Evolutionary conservation across 768 basidiomycete species (phyloP).

Genomic region (Lentinus tigrinus): DNA sequence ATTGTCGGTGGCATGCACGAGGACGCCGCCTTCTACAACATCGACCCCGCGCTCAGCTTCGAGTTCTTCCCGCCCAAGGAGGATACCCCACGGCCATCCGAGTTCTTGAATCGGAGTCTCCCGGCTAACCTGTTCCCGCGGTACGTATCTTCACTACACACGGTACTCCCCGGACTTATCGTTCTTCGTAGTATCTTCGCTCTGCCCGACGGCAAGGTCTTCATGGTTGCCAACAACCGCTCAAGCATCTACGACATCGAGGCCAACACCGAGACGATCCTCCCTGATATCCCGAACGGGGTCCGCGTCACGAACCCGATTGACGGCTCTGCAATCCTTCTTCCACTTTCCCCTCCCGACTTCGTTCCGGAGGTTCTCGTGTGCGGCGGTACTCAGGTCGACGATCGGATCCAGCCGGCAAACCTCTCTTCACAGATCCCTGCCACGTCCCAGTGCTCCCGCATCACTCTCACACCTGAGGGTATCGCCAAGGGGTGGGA

Average conservation of each 20-base stretch:
- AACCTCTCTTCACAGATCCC: conserved; percentile 69
- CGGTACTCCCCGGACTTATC: background rate
- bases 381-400: conserved; percentile 66
- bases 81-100: conserved; percentile 24
- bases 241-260: conserved; percentile 81
- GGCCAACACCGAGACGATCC: conserved; percentile 53
- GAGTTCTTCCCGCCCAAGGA: conserved; percentile 83
- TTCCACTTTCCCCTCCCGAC: conserved; percentile 63
- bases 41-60: conserved; percentile 73
- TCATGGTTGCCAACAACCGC: conserved; percentile 75
- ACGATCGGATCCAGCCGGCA: conserved; percentile 55
- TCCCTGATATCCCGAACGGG: conserved; percentile 72
- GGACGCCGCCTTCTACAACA: conserved; percentile 85
- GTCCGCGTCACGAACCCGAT: conserved; percentile 84
- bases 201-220: conserved; percentile 68
- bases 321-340: conserved; percentile 68
- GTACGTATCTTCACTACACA: conserved; percentile 34
- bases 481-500: conserved; percentile 73
- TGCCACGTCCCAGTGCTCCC: conserved; percentile 72
- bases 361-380: conserved; percentile 71
- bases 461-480: conserved; percentile 59
- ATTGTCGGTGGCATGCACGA: conserved; percentile 79
- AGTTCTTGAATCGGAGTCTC: conserved; percentile 29
- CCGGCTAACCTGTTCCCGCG: conserved; percentile 39
- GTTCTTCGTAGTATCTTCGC: conserved; percentile 64